These are phyloP conservation scores for Scheffersomyces parashehatae DNA, from an alignment of 1,139 yeast species.

Conservation along the genomic window DNA sequence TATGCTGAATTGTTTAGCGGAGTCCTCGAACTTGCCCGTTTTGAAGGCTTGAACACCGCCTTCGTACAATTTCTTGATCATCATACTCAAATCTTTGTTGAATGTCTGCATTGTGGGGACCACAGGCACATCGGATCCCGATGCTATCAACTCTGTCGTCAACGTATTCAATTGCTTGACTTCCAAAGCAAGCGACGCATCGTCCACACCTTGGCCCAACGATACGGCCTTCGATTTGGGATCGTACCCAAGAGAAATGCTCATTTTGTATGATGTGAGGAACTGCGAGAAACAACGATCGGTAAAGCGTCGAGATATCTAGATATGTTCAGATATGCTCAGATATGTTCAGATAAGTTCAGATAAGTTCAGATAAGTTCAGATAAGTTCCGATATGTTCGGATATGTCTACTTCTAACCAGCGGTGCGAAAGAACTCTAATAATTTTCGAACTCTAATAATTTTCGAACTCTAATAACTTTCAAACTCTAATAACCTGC, in stretches of 20 bases:
- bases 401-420: too few relatives aligned
- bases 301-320: too few relatives aligned
- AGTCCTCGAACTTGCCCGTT: constrained; percentile 64
- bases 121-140: constrained; percentile 71
- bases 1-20: constrained; percentile 68
- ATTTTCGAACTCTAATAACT: too few relatives aligned
- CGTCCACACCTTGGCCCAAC: constrained; percentile 21
- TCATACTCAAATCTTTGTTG: constrained; percentile 59
- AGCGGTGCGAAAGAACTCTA: too few relatives aligned
- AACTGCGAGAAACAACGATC: too few relatives aligned
- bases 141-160: constrained; percentile 57
- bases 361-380: too few relatives aligned
- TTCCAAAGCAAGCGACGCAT: constrained; percentile 44
- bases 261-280: constrained; percentile 13
- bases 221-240: constrained; percentile 29
- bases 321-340: too few relatives aligned
- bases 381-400: too few relatives aligned
- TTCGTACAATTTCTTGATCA: constrained; percentile 74
- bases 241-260: constrained; percentile 27
- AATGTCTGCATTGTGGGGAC: constrained; percentile 53
- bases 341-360: too few relatives aligned
- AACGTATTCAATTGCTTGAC: constrained; percentile 65
- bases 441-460: too few relatives aligned
- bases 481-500: too few relatives aligned
- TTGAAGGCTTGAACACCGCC: constrained; percentile 68